Base-by-base conservation (phyloP, 192 early-diverging fungal species). In the Backusella morwellensis region DNA sequence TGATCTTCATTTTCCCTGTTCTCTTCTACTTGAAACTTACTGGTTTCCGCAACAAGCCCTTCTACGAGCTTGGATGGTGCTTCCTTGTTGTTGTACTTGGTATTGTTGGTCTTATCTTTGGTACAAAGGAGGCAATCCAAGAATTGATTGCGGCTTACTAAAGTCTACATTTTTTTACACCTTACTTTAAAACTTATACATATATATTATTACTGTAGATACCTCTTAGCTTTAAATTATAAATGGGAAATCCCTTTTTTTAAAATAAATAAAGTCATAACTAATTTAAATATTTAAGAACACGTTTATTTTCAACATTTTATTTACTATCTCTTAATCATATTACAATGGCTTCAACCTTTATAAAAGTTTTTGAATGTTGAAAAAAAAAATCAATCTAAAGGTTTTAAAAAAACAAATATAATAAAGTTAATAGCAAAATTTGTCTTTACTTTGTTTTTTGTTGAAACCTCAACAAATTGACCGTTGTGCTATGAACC, bases 1-100 rank as follows among this genome's bases (percentile, higher is more conserved):
- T 95, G 29, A 94, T 96, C 80, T 95, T 97, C 75, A 85, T 95
- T 52, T 86, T 97, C 44, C 95, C 95, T 0, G 87, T 95, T 47
- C 23, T 94, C 6, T 95, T 89, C 83, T 93, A 95, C 74, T 85
- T 92, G 52, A 90, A 89, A 82, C 76, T 97, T 41, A 87, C 89
- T 70, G 94, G 94, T 26, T 23, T 79, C n/a, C 68, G 78, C 21
- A 79, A 79, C 69, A 76, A 81, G 71, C 79, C 79, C 5, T 50
- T 73, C 9, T 81, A 81, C 56, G 83, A 89, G 74, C 79, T 90
- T 47, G 76, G 84, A 44, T 83, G 87, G 80, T 87, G 84, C 29
- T 75, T 83, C 56, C 44, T 88, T 35, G 87, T 91, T 40, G 72
- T 92, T 26, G 1, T 89, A 47, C 83, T 93, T 34, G 93, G 92